Conservation (phyloP, 129 eudicot species). For the Mikania micrantha region DNA sequence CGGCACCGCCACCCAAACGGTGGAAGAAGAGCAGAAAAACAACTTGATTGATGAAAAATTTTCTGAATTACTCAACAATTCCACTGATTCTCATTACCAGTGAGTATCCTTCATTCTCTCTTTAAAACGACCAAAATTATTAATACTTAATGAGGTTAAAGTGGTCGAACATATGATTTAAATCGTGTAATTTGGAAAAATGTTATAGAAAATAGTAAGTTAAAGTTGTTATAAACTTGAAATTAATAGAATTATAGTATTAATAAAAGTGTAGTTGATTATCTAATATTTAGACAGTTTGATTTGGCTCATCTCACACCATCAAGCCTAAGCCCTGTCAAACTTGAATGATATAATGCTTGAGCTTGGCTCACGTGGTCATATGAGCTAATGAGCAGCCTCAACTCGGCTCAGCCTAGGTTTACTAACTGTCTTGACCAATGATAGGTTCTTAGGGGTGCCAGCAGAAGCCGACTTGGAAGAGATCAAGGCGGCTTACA, state of each 20-base stretch:
- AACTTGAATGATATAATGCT: background rate
- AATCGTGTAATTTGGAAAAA: too few species aligned
- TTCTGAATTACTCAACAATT: conserved; percentile 68
- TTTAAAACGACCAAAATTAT: background rate
- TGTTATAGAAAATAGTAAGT: too few species aligned
- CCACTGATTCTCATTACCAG: conserved; percentile 94
- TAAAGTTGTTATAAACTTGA: too few species aligned
- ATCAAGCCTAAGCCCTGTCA: too few species aligned
- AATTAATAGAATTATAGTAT: too few species aligned
- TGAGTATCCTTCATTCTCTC: conserved; percentile 25
- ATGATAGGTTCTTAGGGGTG: conserved; percentile 77
- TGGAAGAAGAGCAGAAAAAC: conserved; percentile 36
- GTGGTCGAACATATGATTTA: too few species aligned
- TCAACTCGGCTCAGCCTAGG: background rate
- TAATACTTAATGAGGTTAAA: too few species aligned
- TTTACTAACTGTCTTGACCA: conserved; percentile 4
- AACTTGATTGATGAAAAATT: conserved; percentile 53
- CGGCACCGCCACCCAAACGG: conserved; percentile 6
- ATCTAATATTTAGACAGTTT: too few species aligned
- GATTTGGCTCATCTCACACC: too few species aligned
- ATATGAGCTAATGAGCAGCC: background rate
- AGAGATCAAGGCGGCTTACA: conserved; percentile 80
- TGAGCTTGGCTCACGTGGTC: background rate
- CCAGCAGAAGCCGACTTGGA: conserved; percentile 72
- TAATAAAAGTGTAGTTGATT: too few species aligned